Percentiles rank a stretch among this genome's conserved stretches.
Evolutionary conservation across 345 rosid genomes (phyloP).

Genomic region (Citrus medica): DNA sequence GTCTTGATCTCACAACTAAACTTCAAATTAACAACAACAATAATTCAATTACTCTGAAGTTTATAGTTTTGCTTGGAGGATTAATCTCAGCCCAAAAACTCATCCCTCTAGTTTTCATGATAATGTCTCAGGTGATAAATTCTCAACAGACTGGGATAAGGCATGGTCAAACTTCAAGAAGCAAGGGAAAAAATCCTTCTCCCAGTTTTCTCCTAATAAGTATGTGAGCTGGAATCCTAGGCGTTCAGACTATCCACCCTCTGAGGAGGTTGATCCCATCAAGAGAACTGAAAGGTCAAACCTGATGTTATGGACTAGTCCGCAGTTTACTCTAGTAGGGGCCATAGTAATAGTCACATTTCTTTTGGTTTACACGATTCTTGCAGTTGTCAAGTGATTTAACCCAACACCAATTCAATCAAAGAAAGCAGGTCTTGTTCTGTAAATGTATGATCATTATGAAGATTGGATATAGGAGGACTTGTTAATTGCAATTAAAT

Average conservation of each 20-base stretch:
- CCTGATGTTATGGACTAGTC: constrained; percentile 86
- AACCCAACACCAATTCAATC: not conserved
- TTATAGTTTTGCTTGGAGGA: not conserved
- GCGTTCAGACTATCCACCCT: constrained; percentile 69
- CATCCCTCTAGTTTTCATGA: constrained; percentile 5
- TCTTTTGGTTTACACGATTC: constrained; percentile 81
- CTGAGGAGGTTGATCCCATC: constrained; percentile 94
- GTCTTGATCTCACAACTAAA: not conserved
- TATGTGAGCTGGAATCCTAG: constrained; percentile 92
- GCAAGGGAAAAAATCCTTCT: constrained; percentile 67
- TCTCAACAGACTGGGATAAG: constrained; percentile 86
- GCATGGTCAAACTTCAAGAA: constrained; percentile 87
- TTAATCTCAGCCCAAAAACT: not conserved
- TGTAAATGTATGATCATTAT: not conserved
- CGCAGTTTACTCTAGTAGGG: constrained; percentile 60
- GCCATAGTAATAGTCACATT: constrained; percentile 67
- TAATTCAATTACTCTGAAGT: not conserved
- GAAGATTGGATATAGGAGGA: not conserved
- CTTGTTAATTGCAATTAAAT: constrained; percentile 6
- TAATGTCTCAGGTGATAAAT: constrained; percentile 52
- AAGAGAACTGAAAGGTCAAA: constrained; percentile 83
- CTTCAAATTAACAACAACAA: not conserved
- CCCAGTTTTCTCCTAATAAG: constrained; percentile 63
- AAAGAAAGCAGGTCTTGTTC: not conserved
- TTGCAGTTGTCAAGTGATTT: constrained; percentile 65